These are phyloP conservation scores for Acacia melanoxylon DNA, from an alignment of 306 rosid species.

Conservation along the genomic window DNA sequence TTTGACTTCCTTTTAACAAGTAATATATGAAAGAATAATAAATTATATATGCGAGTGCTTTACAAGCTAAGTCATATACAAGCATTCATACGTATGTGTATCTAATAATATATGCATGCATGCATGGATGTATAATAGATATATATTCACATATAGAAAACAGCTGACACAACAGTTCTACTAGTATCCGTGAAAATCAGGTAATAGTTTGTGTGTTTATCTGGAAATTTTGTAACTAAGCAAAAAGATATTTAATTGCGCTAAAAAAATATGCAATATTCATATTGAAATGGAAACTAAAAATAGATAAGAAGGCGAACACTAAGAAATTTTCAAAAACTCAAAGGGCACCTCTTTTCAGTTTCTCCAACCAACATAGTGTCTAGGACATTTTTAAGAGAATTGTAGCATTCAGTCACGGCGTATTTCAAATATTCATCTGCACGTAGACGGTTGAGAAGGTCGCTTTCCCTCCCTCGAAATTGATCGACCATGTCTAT, in stretches of 20 bases:
- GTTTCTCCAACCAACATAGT: constrained; percentile 81
- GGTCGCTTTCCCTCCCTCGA: constrained; percentile 78
- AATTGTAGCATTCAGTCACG: constrained; percentile 87
- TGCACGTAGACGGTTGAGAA: constrained; percentile 85
- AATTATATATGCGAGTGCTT: no score
- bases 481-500: constrained; percentile 95
- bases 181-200: neutral
- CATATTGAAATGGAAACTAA: constrained; percentile 19
- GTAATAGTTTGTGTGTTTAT: neutral
- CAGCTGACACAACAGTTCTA: neutral
- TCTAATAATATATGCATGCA: neutral
- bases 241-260: neutral
- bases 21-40: no score
- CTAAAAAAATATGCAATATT: neutral
- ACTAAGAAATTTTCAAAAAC: neutral
- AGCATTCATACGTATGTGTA: neutral
- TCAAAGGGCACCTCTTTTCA: constrained; percentile 73
- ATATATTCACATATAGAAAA: neutral
- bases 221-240: neutral
- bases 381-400: constrained; percentile 66
- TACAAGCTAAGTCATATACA: neutral
- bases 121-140: neutral
- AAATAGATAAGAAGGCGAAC: neutral
- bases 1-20: constrained; percentile 1
- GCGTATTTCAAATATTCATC: constrained; percentile 96